Evolutionary conservation across 2,329 filamentous ascomycete genomes (phyloP).

Genomic region (Cladophialophora exuberans): DNA sequence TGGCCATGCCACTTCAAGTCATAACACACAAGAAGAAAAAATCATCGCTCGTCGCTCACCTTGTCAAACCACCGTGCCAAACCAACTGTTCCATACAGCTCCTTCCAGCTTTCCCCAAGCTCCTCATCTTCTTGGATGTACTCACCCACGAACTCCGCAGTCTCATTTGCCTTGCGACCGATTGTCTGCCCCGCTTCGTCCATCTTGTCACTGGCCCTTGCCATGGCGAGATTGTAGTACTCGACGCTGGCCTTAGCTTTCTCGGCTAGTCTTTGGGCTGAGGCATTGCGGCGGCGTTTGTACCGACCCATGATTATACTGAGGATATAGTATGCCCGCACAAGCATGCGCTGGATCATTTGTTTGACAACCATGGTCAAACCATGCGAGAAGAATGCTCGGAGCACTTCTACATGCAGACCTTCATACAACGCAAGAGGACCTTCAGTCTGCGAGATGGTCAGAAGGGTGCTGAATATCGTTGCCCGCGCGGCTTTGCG

Average conservation of each 20-base stretch:
- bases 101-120: constrained; percentile 46
- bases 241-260: constrained; percentile 43
- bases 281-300: constrained; percentile 40
- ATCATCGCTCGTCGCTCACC: constrained; percentile 16
- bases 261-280: constrained; percentile 44
- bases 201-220: constrained; percentile 42
- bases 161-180: constrained; percentile 42
- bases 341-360: constrained; percentile 70
- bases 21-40: background rate
- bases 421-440: constrained; percentile 73
- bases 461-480: constrained; percentile 66
- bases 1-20: background rate
- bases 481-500: constrained; percentile 47
- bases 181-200: constrained; percentile 31
- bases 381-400: constrained; percentile 83
- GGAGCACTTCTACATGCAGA: constrained; percentile 73
- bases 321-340: constrained; percentile 71
- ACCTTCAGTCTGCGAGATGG: constrained; percentile 66
- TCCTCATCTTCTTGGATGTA: constrained; percentile 48
- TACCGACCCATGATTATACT: constrained; percentile 49
- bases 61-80: constrained; percentile 31
- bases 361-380: constrained; percentile 88
- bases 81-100: constrained; percentile 39
- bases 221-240: constrained; percentile 45
- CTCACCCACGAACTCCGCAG: constrained; percentile 49